Base-by-base conservation (phyloP, 2,329 filamentous ascomycete genomes). In the Arthrobotrys sphaeroides region DNA sequence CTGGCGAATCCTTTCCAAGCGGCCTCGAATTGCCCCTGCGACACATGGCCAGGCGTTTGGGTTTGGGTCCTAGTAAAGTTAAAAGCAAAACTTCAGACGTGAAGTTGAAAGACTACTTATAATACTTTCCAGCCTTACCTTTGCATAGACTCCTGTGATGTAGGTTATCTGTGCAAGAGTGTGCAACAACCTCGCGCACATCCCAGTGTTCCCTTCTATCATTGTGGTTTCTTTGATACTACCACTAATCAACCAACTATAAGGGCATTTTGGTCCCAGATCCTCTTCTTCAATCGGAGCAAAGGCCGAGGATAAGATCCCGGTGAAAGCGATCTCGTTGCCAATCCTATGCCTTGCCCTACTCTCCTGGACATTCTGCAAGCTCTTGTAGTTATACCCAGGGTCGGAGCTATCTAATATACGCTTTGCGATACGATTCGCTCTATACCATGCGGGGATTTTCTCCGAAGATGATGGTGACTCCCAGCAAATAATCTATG, bases 401-500 rank as follows among this genome's bases (percentile, higher is more conserved):
- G 51, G 51, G 31, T 57, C 51, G 5, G 51, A 57, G 20, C 2
- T 24, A 38, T 57, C 51, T 18, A 57, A 40, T 2, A 57, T 31
- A 6, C 7, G 2, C 28, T 18, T 20, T 3, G 51, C 51, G 12
- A 57, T 12, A 16, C 28, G 51, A 28, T 6, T n/a, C 2, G 51
- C 51, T 57, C 10, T 2, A 24, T 57, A 57, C 51, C 51, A 57
- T 9, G 28, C 36, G 10, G 51, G 51, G 12, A 55, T 28, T 55
- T 36, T 10, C 2, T 38, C n/a, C 16, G 12, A 7, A 6, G 24
- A 6, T 10, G 47, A 6, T 10, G 47, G 31, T 2, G 20, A 28
- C 7, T 38, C 51, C n/a, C 51, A 57, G 51, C 51, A 57, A 36
- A 57, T 13, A 20, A 57, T 38, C 51, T 57, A 57, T 57, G 5